A percentile compares a stretch with the other conserved stretches of the same genome.
Evolutionary conservation across 2,329 filamentous ascomycete species (phyloP).

Genomic region (Drechslera avenae): DNA sequence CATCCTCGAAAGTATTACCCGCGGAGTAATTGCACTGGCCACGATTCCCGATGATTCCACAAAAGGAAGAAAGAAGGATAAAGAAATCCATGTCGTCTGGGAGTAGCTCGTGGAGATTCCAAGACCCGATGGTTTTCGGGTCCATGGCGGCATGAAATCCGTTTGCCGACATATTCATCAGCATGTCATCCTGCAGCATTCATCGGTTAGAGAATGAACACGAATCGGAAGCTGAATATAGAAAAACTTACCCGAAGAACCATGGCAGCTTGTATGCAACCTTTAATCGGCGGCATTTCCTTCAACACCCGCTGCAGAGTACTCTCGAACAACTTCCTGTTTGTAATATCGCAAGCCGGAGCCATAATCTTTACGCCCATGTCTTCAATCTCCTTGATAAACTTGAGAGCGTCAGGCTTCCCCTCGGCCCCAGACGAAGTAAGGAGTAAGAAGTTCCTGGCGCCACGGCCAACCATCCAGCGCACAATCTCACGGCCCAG

Average conservation of each 20-base stretch:
- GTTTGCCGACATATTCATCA: conserved; percentile 7
- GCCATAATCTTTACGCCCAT: conserved; percentile 20
- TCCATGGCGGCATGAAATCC: conserved; percentile 1
- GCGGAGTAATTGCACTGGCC: conserved; percentile 31
- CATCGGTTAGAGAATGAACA: no score
- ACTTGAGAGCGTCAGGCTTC: conserved; percentile 16
- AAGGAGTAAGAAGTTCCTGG: conserved; percentile 27
- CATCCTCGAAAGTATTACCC: conserved; percentile 16
- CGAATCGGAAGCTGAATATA: no score
- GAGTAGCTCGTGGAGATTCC: conserved; percentile 29
- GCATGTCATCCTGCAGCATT: conserved; percentile 6
- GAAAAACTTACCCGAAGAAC: background rate
- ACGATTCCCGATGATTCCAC: conserved; percentile 21
- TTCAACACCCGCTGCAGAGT: conserved; percentile 5
- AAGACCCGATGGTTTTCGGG: conserved; percentile 17
- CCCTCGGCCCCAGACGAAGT: conserved; percentile 25
- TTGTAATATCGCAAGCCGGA: conserved; percentile 24
- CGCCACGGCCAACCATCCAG: conserved; percentile 35
- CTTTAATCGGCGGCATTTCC: conserved; percentile 22
- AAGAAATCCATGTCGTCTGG: conserved; percentile 20
- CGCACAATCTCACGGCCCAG: conserved; percentile 33
- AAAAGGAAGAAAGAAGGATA: conserved; percentile 23
- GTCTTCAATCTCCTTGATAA: conserved; percentile 19
- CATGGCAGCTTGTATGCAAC: conserved; percentile 23
- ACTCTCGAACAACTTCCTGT: conserved; percentile 18